phyloP scores from a whole-genome alignment of 805 yeast species.

The Candida awuae region DNA sequence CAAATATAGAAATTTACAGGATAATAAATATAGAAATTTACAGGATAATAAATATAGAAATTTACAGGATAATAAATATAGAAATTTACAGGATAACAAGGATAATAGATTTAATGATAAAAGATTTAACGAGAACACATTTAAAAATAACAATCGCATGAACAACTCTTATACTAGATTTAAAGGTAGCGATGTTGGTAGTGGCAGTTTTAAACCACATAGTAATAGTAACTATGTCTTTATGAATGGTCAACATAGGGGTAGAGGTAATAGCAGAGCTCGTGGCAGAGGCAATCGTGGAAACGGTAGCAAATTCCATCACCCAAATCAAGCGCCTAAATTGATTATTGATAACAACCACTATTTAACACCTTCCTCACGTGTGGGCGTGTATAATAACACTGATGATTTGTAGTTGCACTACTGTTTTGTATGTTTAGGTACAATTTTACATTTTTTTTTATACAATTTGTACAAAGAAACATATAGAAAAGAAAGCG shows the following conservation, averaged over 20 bases:
- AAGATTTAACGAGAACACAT: neutral
- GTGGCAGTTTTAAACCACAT: neutral
- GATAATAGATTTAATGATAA: neutral
- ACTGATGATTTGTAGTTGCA: neutral
- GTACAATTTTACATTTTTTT: neutral
- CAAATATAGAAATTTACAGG: neutral
- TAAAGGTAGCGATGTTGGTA: slow-evolving; percentile 34
- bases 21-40: neutral
- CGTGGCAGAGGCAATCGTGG: slow-evolving; percentile 12
- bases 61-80: neutral
- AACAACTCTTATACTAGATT: neutral
- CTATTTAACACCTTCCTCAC: slow-evolving; percentile 10
- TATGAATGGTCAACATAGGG: neutral
- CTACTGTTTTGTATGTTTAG: too few species aligned
- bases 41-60: neutral
- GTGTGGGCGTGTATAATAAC: slow-evolving; percentile 9
- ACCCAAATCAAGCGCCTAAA: neutral
- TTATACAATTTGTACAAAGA: too few species aligned
- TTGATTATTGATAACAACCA: slow-evolving; percentile 8
- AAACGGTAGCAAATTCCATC: slow-evolving; percentile 7
- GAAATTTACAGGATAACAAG: neutral
- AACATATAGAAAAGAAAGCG: too few species aligned
- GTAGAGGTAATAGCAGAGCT: slow-evolving; percentile 12
- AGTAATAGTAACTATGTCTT: neutral
- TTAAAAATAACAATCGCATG: neutral